Conservation (phyloP, 2,329 filamentous ascomycete genomes). For the Colletotrichum plurivorum region DNA sequence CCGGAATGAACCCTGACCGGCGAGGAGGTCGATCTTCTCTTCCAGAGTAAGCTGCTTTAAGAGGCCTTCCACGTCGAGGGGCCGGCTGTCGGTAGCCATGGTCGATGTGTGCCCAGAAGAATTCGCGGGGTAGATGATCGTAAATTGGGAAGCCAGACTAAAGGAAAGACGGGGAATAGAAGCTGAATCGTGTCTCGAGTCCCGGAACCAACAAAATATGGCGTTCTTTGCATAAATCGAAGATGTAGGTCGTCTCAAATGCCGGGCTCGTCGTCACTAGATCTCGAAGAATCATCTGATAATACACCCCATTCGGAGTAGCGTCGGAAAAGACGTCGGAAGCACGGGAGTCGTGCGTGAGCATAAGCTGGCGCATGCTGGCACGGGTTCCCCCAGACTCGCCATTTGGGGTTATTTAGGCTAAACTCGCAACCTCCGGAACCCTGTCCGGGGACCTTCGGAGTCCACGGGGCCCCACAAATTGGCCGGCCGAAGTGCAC, state of each 20-base stretch:
- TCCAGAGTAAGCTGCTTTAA: constrained; percentile 38
- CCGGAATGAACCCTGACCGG: constrained; percentile 37
- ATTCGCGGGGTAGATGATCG: neutral
- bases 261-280: neutral
- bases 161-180: neutral
- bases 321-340: constrained; percentile 34
- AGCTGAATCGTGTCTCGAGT: too few relatives aligned
- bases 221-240: too few relatives aligned
- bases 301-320: constrained; percentile 33
- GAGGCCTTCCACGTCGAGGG: constrained; percentile 36
- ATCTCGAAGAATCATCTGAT: too few relatives aligned
- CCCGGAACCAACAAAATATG: too few relatives aligned
- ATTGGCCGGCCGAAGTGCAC: constrained; percentile 25
- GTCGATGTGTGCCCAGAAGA: neutral
- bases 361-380: constrained; percentile 9
- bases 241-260: too few relatives aligned
- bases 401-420: constrained; percentile 31
- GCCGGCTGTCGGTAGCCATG: neutral
- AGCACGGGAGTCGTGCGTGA: constrained; percentile 27
- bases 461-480: constrained; percentile 33
- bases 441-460: constrained; percentile 29
- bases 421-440: constrained; percentile 29
- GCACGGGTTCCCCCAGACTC: neutral
- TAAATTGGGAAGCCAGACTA: neutral
- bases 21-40: constrained; percentile 41